Base-by-base conservation (phyloP, 1,284 basidiomycete genomes). In the Trichosporon coremiiforme region DNA sequence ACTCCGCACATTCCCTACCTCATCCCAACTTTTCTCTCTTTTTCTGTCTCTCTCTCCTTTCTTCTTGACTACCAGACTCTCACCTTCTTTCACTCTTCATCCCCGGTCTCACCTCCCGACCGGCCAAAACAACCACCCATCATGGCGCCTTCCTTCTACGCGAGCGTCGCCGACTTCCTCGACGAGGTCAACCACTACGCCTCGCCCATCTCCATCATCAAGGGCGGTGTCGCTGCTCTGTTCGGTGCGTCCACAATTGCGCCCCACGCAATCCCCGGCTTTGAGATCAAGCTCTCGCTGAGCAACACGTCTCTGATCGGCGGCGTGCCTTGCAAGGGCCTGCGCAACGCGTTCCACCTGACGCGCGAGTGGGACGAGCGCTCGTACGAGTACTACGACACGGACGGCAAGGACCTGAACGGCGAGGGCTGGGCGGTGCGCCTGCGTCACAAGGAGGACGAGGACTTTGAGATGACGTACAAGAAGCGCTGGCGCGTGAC, bases 281-380 rank as follows among this genome's bases (percentile, higher is more conserved):
- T 53, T 17, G 68, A 69, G 65, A 41, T 69, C 68, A 69, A 69
- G 62, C 60, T 69, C 20, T 36, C 65, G 35, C 33, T 69, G n/a
- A 62, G 64, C 64, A 60, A 66, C 20, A 25, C n/a, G 15, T 36
- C 68, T 8, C 68, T 69, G 35, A 60, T 33, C 20, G 68, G 65
- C 60, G 68, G 68, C 8, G 35, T 50, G 8, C 68, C 68, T 8
- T 45, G 33, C 29, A 50, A 66, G 47, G 60, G 31, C 1, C 65
- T 69, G 29, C 41, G 38, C 9, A 22, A 69, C 17, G 60, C 47
- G 12, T 69, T 69, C 47, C 63, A 55, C 22, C 45, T 69, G 17
- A 35, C 38, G 29, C 31, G 38, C 17, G 25, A 20, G 12, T 47
- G 38, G 31, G 57, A 64, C 17, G 41, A 45, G 45, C 68, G 45